Evolutionary conservation across 148 eudicot genomes (phyloP), one percentile per base, ranked within the genome.

Genomic region (Hydrangea macrophylla): DNA sequence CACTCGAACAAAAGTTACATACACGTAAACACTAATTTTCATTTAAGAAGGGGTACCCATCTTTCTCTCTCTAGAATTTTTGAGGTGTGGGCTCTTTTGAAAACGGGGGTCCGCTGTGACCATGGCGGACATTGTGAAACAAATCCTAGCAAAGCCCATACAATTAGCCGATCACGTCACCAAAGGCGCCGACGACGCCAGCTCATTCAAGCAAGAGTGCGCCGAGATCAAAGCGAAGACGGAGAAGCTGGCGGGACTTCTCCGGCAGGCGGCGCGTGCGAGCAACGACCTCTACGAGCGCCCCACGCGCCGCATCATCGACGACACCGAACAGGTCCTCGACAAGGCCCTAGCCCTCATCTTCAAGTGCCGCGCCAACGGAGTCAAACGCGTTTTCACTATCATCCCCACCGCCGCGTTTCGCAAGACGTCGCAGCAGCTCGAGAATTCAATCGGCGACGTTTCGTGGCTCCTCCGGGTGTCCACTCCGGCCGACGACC

Each of bases 381-480:
- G 77, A 2, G 11, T 74, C 6, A 24, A 37, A 3, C 67, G 72
- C 5, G 24, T 74, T 44, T 74, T 67, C 55, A 74, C 77, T 4
- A 67, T 74, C 55, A 74, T 68, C 68, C 77, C 77, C 17, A 54
- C 44, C 9, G 66, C 62, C 9, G 67, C 68, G 6, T 62, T 74
- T 26, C 67, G 72, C 27, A 74, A 74, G 28, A 42, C 61, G 9
- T 60, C 72, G 0, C 71, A 74, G 24, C 67, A 58, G 7, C 61
- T 74, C 1, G 77, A 74, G 26, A 74, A 74, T 44, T 74, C 77
- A 2, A 67, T 74, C 3, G 77, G 77, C 0, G 72, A 74, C 36
- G 72, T 74, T 35, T 68, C 72, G 3, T 74, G 77, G 77, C 72
- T 74, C n/a, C 58, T 74, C 13, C 77, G 68, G n/a, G 72, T 74